A percentile compares a stretch with the other conserved stretches of the same genome.
Conservation (phyloP, 1,284 basidiomycete species). For the Anthracocystis walkeri region DNA sequence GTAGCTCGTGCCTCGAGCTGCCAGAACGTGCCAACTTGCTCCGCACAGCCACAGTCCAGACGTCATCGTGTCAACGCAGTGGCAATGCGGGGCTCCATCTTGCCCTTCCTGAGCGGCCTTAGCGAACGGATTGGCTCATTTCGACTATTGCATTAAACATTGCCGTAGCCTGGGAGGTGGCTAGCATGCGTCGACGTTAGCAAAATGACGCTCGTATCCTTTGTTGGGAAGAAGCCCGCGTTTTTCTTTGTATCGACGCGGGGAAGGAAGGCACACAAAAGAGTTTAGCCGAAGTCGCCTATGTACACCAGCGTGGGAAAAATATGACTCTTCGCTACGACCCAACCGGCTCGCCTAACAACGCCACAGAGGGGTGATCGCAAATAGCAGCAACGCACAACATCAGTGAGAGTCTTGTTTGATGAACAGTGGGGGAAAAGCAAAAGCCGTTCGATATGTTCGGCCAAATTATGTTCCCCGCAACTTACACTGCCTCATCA, state of each 20-base stretch:
- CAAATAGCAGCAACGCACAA: no score
- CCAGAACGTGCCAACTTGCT: not conserved
- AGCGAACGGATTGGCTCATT: not conserved
- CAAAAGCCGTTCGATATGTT: not conserved
- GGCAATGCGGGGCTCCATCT: constrained; percentile 1
- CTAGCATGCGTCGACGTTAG: not conserved
- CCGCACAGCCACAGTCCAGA: constrained; percentile 1
- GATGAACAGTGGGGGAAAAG: not conserved
- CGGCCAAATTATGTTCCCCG: not conserved
- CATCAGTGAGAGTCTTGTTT: no score
- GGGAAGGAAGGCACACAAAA: not conserved
- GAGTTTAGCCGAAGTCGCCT: constrained; percentile 2
- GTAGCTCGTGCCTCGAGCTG: not conserved
- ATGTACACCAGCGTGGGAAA: not conserved
- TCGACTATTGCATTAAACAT: no score
- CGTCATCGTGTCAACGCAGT: not conserved
- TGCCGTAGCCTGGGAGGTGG: no score
- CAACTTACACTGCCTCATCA: not conserved
- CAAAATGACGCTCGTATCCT: not conserved
- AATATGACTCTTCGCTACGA: constrained; percentile 2
- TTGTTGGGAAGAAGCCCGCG: not conserved
- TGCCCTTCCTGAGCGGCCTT: not conserved
- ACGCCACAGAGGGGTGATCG: not conserved
- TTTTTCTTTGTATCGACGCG: not conserved
- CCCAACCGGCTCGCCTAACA: not conserved